phyloP scores from a whole-genome alignment of 306 rosid genomes.

The Prosopis cineraria region DNA sequence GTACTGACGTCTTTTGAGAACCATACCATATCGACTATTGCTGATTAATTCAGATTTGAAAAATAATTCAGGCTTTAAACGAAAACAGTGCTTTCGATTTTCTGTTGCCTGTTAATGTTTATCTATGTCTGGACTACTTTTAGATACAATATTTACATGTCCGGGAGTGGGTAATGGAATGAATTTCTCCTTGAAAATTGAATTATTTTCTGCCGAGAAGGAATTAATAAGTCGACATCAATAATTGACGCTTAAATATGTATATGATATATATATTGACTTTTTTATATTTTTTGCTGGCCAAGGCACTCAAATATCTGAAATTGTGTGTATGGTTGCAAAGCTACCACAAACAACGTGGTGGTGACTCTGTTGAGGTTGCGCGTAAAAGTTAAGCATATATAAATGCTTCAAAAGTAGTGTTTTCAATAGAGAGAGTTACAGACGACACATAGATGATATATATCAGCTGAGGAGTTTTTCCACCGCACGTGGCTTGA shows the following conservation, averaged over 20 bases:
- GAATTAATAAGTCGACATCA: not conserved
- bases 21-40: not conserved
- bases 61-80: not conserved
- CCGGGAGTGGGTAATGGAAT: no score
- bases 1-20: not conserved
- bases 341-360: not conserved
- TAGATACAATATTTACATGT: no score
- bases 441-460: not conserved
- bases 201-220: not conserved
- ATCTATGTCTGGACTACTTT: no score
- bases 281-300: not conserved
- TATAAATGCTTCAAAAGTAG: not conserved
- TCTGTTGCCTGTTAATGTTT: no score
- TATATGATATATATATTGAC: no score
- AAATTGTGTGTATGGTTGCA: not conserved
- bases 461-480: not conserved
- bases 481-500: slow-evolving; percentile 39
- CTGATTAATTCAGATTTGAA: not conserved
- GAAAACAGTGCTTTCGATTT: not conserved
- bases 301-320: not conserved
- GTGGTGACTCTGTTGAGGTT: not conserved
- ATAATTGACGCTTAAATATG: not conserved
- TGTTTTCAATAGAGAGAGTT: not conserved
- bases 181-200: no score
- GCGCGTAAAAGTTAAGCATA: not conserved